Base-by-base conservation (phyloP, 2,329 filamentous ascomycete genomes). In the Emmonsia crescens region DNA sequence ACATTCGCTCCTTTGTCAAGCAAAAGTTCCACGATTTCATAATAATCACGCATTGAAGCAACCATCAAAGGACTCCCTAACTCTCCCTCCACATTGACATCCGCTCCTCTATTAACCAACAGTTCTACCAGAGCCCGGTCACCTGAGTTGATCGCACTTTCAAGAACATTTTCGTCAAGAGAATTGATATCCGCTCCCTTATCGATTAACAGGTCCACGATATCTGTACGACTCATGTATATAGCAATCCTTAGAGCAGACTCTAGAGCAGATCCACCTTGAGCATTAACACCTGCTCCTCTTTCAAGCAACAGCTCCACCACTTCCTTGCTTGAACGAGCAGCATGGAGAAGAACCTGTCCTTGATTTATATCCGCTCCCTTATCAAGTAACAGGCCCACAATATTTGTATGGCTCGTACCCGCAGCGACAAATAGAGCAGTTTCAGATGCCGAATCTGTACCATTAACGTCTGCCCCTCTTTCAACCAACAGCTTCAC, bases 351-450 rank as follows among this genome's bases (percentile, higher is more conserved):
- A 14, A 62, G 38, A 57, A 64, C 63, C 51, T 61, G 60, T 19
- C 51, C 51, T 36, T 36, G 33, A 36, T 66, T 64, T 6, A 66
- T 38, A 48, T 66, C 64, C 2, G 61, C 64, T 16, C 60, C 62
- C 31, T 60, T 60, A 16, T 60, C 59, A 38, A 66, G 44, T 33
- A 67, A 46, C n/a, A 62, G 54, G 31, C 61, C 57, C 21, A 65
- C 60, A 27, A 62, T 57, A n/a, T n/a, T 31, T 54, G 9, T 27
- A 36, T 1, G 9, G 9, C 33, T 21, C 6, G 6, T 1, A 16
- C 44, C 0, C 10, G 29, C 40, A 59, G 48, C 59, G 1, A 16
- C 31, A 2, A 5, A 5, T 21, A 60, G 38, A 12, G 59, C 31
- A 36, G 46, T 40, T 27, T 24, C 46, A 9, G 8, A 16, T 5